A percentile compares a stretch with the other conserved stretches of the same genome.
Conservation (phyloP, 805 yeast species). For the Diddensiella santjacobensis region DNA sequence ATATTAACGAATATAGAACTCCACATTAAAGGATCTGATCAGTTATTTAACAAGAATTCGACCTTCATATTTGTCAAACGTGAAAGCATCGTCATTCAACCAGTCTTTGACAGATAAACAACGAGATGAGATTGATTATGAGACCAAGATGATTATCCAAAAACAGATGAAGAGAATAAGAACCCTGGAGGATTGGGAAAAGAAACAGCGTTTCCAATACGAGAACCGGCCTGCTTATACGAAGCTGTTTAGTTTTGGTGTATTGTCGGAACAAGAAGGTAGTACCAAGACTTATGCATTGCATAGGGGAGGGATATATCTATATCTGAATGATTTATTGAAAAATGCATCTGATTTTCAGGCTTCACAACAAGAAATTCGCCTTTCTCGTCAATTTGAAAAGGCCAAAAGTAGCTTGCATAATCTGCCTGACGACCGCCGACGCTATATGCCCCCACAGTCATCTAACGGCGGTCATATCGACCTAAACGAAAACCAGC, state of each 20-base stretch:
- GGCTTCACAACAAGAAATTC: conserved; percentile 34
- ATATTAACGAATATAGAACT: conserved; percentile 9
- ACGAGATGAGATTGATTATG: conserved; percentile 39
- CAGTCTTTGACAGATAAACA: conserved; percentile 33
- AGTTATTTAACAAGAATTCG: conserved; percentile 25
- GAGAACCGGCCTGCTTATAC: conserved; percentile 16
- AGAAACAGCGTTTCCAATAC: conserved; percentile 19
- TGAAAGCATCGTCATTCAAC: conserved; percentile 15
- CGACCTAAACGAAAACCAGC: neutral
- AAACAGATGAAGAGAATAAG: conserved; percentile 30
- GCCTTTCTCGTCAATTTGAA: conserved; percentile 30
- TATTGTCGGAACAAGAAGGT: conserved; percentile 28
- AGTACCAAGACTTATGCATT: conserved; percentile 26
- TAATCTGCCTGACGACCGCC: conserved; percentile 7
- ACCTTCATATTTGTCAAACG: conserved; percentile 31
- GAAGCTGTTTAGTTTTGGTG: conserved; percentile 19
- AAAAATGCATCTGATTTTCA: conserved; percentile 32
- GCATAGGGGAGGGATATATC: conserved; percentile 38
- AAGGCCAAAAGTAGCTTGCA: conserved; percentile 23
- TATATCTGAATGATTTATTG: conserved; percentile 32
- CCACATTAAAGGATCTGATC: conserved; percentile 20
- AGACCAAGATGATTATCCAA: conserved; percentile 35
- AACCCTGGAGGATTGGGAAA: conserved; percentile 29
- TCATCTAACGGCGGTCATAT: neutral
- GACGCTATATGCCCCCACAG: neutral